Percentiles rank a stretch among this genome's conserved stretches.
Conservation (phyloP, 345 rosid species). For the Litchi chinensis region DNA sequence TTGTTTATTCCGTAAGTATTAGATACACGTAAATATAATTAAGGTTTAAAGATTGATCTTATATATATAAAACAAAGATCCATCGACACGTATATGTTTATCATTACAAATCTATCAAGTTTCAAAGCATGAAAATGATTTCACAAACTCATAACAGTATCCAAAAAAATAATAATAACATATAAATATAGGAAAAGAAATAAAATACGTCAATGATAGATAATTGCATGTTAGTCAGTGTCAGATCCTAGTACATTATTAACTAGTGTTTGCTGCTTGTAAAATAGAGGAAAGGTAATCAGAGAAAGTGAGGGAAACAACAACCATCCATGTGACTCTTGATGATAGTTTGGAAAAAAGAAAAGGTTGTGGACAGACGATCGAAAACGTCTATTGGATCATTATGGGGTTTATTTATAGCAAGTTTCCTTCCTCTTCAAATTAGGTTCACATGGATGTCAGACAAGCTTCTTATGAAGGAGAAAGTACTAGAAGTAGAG, state of each 20-base stretch:
- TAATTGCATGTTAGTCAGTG: slow-evolving; percentile 23
- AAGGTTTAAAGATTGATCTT: background rate
- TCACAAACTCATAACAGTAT: background rate
- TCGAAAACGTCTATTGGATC: slow-evolving; percentile 9
- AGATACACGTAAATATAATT: background rate
- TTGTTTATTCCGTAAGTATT: no score
- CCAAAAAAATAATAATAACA: background rate
- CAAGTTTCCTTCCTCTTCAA: slow-evolving; percentile 33
- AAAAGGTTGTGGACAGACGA: slow-evolving; percentile 16
- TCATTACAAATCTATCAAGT: background rate
- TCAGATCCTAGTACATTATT: slow-evolving; percentile 3
- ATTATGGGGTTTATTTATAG: slow-evolving; percentile 17
- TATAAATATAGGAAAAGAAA: background rate
- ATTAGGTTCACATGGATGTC: slow-evolving; percentile 37
- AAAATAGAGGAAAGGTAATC: slow-evolving; percentile 8
- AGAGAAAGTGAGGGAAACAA: slow-evolving; percentile 18
- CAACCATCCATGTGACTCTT: slow-evolving; percentile 40
- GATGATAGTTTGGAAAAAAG: slow-evolving; percentile 29
- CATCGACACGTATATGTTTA: background rate
- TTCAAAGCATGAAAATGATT: background rate
- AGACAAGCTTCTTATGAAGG: slow-evolving; percentile 1
- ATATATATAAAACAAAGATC: background rate
- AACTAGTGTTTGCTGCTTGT: slow-evolving; percentile 26
- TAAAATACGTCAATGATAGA: background rate
- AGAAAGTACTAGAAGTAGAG: background rate